Conservation (phyloP, 305 asterid genomes). For the Plantago rigida region DNA sequence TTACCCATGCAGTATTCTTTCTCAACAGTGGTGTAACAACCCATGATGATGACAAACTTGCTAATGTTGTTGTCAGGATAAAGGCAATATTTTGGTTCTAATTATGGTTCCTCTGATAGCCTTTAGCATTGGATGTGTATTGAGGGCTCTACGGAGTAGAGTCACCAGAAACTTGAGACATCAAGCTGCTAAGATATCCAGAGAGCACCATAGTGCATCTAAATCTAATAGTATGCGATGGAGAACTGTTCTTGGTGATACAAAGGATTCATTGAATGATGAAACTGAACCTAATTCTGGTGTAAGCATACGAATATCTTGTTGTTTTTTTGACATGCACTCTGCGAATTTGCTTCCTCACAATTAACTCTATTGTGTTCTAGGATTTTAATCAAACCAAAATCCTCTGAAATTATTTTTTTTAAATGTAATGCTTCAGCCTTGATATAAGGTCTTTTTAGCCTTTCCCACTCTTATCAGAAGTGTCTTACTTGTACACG, state of each 20-base stretch:
- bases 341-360: too few relatives aligned
- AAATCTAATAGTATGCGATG: constrained; percentile 42
- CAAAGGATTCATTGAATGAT: constrained; percentile 33
- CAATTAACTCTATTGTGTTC: neutral
- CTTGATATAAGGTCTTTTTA: too few relatives aligned
- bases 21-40: neutral
- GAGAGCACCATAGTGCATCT: constrained; percentile 23
- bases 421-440: too few relatives aligned
- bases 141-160: constrained; percentile 28
- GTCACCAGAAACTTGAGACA: constrained; percentile 26
- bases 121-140: constrained; percentile 52
- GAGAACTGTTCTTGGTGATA: constrained; percentile 47
- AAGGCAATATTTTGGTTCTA: constrained; percentile 40
- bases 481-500: too few relatives aligned
- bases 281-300: constrained; percentile 35
- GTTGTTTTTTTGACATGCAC: too few relatives aligned
- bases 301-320: constrained; percentile 32
- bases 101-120: constrained; percentile 54
- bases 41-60: neutral
- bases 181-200: constrained; percentile 23
- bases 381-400: neutral
- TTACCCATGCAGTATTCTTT: neutral
- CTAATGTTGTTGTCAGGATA: constrained; percentile 43
- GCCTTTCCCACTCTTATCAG: too few relatives aligned
- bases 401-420: too few relatives aligned